Conservation (phyloP, 768 basidiomycete genomes). For the Podaxis sp. region DNA sequence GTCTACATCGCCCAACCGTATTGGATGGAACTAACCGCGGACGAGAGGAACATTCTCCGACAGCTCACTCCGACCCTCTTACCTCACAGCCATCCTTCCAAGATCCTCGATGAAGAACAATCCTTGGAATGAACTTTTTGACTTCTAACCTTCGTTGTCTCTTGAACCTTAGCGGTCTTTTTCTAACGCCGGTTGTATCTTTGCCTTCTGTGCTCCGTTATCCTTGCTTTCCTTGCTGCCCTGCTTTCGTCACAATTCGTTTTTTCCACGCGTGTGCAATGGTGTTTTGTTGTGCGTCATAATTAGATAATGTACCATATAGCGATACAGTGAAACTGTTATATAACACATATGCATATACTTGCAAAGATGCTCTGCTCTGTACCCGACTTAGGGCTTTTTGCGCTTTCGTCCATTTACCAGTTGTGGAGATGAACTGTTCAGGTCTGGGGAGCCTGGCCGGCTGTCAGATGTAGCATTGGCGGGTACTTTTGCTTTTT, state of each 20-base stretch:
- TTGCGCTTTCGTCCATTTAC: constrained; percentile 57
- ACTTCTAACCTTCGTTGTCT: not conserved
- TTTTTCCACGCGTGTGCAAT: constrained; percentile 1
- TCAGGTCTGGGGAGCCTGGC: constrained; percentile 17
- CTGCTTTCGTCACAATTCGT: constrained; percentile 8
- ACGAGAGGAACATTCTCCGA: constrained; percentile 6
- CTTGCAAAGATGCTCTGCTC: constrained; percentile 2
- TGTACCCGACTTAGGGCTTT: constrained; percentile 38
- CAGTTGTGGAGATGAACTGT: constrained; percentile 20
- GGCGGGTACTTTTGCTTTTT: constrained; percentile 2
- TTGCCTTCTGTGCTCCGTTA: not conserved
- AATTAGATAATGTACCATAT: constrained; percentile 15
- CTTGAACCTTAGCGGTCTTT: not conserved
- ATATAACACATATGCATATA: constrained; percentile 13
- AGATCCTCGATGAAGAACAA: constrained; percentile 12
- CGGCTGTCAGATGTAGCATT: not conserved
- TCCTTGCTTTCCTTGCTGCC: constrained; percentile 11
- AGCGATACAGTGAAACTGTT: constrained; percentile 11
- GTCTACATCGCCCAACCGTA: constrained; percentile 12
- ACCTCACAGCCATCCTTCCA: constrained; percentile 15
- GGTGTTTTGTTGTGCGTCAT: constrained; percentile 6
- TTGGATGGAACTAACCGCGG: constrained; percentile 8
- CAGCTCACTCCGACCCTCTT: constrained; percentile 9
- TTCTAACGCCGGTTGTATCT: not conserved
- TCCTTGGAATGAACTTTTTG: constrained; percentile 3